These are phyloP conservation scores for Auxenochlorella protothecoides DNA, from an alignment of 139 green algal genomes.

Conservation along the genomic window DNA sequence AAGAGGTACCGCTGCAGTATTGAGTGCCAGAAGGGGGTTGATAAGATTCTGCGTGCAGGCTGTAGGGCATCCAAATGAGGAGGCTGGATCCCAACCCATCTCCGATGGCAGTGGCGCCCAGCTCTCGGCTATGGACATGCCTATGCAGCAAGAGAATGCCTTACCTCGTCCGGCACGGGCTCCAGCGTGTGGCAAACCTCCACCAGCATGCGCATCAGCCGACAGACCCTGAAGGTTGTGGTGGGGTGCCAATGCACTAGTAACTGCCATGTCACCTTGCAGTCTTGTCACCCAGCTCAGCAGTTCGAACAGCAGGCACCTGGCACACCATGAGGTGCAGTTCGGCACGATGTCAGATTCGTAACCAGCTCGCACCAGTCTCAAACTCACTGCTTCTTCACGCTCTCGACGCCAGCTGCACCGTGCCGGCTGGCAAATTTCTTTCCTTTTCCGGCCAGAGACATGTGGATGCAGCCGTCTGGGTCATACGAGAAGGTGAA, in stretches of 20 bases:
- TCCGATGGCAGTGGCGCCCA: background rate
- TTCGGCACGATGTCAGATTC: too few species aligned
- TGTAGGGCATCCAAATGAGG: background rate
- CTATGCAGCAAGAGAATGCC: too few species aligned
- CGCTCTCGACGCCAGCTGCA: too few species aligned
- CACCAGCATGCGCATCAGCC: slow-evolving; percentile 69
- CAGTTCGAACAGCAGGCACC: too few species aligned
- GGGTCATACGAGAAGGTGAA: slow-evolving; percentile 58
- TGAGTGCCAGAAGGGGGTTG: background rate
- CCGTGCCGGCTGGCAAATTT: background rate
- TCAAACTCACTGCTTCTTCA: too few species aligned
- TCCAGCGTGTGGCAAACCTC: slow-evolving; percentile 60
- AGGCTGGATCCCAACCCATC: background rate
- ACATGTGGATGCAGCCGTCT: slow-evolving; percentile 21
- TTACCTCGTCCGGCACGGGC: slow-evolving; percentile 50
- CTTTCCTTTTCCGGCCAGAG: background rate
- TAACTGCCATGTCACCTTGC: too few species aligned
- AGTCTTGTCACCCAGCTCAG: too few species aligned
- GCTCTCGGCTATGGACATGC: background rate
- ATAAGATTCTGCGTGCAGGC: background rate
- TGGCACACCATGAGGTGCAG: too few species aligned
- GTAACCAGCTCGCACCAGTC: too few species aligned
- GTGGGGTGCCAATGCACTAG: too few species aligned
- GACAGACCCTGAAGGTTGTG: slow-evolving; percentile 32
- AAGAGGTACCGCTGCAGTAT: slow-evolving; percentile 51